Evolutionary conservation across 2,329 filamentous ascomycete genomes (phyloP).

Genomic region (Alternaria alternata): DNA sequence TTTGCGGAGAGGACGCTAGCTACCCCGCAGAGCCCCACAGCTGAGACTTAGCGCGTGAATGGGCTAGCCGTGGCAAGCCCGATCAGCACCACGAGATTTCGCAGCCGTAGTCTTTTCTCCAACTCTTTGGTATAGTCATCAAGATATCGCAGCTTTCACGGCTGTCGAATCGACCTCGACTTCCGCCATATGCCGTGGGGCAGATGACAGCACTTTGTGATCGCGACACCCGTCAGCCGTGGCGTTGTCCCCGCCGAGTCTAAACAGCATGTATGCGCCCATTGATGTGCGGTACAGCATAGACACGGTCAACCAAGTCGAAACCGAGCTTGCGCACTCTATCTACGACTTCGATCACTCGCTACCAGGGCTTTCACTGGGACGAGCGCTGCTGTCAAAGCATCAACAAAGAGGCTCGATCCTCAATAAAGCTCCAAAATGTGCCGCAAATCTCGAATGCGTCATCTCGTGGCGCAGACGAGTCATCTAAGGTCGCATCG

Average conservation of each 20-base stretch:
- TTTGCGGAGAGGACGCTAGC: conserved; percentile 5
- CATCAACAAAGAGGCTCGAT: not conserved
- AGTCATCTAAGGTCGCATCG: not conserved
- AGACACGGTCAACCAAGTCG: not conserved
- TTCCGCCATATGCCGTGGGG: conserved; percentile 17
- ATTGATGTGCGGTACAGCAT: not conserved
- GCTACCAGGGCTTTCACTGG: not conserved
- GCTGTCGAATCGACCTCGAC: conserved; percentile 25
- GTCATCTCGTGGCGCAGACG: not conserved
- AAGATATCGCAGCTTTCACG: conserved; percentile 26
- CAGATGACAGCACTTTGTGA: not conserved
- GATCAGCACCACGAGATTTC: not conserved
- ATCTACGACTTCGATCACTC: not conserved
- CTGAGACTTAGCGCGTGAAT: conserved; percentile 2
- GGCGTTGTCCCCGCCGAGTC: not conserved
- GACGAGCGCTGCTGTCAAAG: not conserved
- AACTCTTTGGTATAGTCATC: conserved; percentile 26
- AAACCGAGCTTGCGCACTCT: not conserved
- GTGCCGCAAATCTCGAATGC: not conserved
- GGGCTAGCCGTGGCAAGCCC: not conserved
- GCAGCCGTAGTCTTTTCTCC: conserved; percentile 15
- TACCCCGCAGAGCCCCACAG: conserved; percentile 18
- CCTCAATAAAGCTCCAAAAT: not conserved
- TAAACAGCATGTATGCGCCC: not conserved
- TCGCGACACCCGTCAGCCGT: not conserved